phyloP scores from a whole-genome alignment of 257 asterid genomes.

The Cinchona pubescens region DNA sequence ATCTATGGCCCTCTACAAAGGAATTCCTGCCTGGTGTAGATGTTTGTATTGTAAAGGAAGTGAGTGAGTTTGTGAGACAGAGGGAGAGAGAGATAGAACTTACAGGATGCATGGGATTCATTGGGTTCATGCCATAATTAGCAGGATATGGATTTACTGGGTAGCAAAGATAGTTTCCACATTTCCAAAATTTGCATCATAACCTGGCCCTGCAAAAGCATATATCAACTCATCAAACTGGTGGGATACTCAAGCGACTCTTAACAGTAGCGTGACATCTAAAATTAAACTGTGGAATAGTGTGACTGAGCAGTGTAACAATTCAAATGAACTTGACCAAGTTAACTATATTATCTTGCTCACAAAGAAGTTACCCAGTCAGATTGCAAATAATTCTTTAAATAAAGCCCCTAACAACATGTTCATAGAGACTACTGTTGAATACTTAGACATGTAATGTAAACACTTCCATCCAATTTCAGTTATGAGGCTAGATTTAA shows the following conservation, averaged over 20 bases:
- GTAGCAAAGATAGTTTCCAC: slow-evolving; percentile 56
- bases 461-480: not conserved
- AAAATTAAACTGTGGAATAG: not conserved
- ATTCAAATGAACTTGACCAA: no score
- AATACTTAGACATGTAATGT: not conserved
- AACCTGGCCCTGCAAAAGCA: slow-evolving; percentile 51
- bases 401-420: no score
- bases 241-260: not conserved
- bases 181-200: slow-evolving; percentile 58
- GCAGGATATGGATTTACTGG: slow-evolving; percentile 59
- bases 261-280: not conserved
- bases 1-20: not conserved
- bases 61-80: not conserved
- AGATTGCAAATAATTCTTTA: no score
- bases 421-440: not conserved
- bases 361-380: no score
- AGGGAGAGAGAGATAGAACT: slow-evolving; percentile 20
- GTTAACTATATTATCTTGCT: no score
- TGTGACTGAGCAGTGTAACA: no score
- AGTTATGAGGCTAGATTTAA: not conserved
- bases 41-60: not conserved
- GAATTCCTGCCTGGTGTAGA: not conserved
- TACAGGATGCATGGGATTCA: slow-evolving; percentile 62
- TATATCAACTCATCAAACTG: not conserved
- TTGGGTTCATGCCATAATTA: slow-evolving; percentile 59